Percentiles rank a stretch among this genome's conserved stretches.
phyloP scores from a whole-genome alignment of 768 basidiomycete species.

The Psilocybe sp. region DNA sequence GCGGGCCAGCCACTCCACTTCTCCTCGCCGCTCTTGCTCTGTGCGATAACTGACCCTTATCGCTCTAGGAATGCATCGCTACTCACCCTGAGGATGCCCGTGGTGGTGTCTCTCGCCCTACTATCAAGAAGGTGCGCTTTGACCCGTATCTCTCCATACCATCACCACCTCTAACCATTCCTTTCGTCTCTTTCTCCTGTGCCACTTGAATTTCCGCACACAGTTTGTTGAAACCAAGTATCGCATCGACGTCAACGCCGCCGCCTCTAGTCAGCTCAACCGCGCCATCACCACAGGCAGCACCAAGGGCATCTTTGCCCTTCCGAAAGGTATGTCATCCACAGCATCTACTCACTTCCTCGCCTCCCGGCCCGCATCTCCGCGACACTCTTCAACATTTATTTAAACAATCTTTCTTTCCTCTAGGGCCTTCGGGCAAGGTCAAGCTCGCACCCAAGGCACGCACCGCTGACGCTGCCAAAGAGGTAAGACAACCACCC shows the following conservation, averaged over 20 bases:
- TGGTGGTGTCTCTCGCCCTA: conserved; percentile 73
- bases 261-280: conserved; percentile 71
- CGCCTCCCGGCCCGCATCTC: background rate
- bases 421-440: conserved; percentile 36
- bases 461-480: conserved; percentile 48
- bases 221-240: conserved; percentile 85
- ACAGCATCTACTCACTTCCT: background rate
- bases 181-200: conserved; percentile 11
- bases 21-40: conserved; percentile 27
- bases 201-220: background rate
- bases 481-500: conserved; percentile 36
- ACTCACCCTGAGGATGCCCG: conserved; percentile 70
- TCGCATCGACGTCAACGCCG: conserved; percentile 70
- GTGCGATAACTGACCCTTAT: conserved; percentile 10
- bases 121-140: conserved; percentile 69
- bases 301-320: conserved; percentile 45
- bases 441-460: conserved; percentile 68
- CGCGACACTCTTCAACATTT: conserved; percentile 1
- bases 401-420: background rate
- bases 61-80: conserved; percentile 63
- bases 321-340: conserved; percentile 43
- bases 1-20: conserved; percentile 8
- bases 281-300: conserved; percentile 66
- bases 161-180: conserved; percentile 7
- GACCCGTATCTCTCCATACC: conserved; percentile 10